phyloP scores from a whole-genome alignment of 2,329 filamentous ascomycete species.

The Chaetomiaceae sp. region DNA sequence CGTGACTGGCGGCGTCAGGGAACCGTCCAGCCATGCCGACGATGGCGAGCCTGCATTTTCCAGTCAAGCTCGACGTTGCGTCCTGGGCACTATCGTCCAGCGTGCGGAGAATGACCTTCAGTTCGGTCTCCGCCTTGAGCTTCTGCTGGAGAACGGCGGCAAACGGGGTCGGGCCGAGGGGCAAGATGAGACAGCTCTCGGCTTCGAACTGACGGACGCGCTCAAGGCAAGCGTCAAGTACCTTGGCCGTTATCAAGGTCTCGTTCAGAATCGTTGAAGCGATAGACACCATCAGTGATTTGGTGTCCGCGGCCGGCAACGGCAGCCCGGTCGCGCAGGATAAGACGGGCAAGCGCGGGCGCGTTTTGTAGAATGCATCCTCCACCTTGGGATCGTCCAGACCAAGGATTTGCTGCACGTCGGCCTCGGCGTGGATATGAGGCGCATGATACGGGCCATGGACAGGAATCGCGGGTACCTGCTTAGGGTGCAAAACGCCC shows the following conservation, averaged over 20 bases:
- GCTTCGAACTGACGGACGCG: constrained; percentile 36
- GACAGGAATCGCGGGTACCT: constrained; percentile 46
- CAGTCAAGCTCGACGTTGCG: constrained; percentile 33
- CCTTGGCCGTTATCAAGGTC: constrained; percentile 41
- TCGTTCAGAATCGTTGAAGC: constrained; percentile 46
- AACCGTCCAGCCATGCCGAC: constrained; percentile 77
- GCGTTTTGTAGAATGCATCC: constrained; percentile 36
- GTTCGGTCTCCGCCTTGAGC: constrained; percentile 36
- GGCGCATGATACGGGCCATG: constrained; percentile 52
- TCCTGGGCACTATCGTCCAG: constrained; percentile 32
- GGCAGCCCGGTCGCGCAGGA: constrained; percentile 43
- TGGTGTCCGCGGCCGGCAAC: constrained; percentile 36
- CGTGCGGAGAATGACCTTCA: constrained; percentile 37
- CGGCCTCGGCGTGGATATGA: constrained; percentile 42
- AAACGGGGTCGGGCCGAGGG: constrained; percentile 45
- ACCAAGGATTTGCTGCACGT: constrained; percentile 41
- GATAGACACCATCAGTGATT: constrained; percentile 37
- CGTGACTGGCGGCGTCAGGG: constrained; percentile 63
- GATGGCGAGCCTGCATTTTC: constrained; percentile 69
- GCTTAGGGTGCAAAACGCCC: constrained; percentile 35
- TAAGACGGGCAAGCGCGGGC: constrained; percentile 43
- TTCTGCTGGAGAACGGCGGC: constrained; percentile 40
- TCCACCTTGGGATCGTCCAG: constrained; percentile 36
- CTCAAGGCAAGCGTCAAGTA: constrained; percentile 42
- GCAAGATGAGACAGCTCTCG: constrained; percentile 40